Evolutionary conservation across 2,329 filamentous ascomycete species (phyloP).

Genomic region (Fusarium nelsonii): DNA sequence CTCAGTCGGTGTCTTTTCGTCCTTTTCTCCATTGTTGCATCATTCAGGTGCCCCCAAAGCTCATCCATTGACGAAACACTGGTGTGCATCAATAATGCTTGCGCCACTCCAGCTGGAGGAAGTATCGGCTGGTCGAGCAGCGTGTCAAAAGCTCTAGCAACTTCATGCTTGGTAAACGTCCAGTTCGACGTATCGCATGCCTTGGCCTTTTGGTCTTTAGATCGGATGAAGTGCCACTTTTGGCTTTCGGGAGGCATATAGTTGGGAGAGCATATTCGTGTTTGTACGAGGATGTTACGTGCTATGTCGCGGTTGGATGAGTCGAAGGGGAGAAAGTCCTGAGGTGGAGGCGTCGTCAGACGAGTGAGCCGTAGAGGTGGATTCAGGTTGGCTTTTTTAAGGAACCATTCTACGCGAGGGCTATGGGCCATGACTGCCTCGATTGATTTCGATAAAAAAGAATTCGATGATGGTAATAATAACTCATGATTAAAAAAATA

Average conservation of each 20-base stretch:
- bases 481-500: too few species aligned
- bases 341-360: conserved; percentile 6
- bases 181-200: conserved; percentile 9
- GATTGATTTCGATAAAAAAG: too few species aligned
- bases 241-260: conserved; percentile 9
- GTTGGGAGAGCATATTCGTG: neutral
- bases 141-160: conserved; percentile 13
- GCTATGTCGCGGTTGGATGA: conserved; percentile 3
- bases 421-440: conserved; percentile 1
- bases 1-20: conserved; percentile 21
- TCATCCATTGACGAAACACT: conserved; percentile 8
- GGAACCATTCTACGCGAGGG: conserved; percentile 24
- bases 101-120: conserved; percentile 18
- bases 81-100: conserved; percentile 9
- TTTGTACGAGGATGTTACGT: conserved; percentile 14
- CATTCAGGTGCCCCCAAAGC: conserved; percentile 26
- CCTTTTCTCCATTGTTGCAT: conserved; percentile 21
- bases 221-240: conserved; percentile 11
- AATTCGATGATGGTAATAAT: too few species aligned
- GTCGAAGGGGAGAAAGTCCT: conserved; percentile 17
- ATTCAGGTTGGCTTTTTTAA: conserved; percentile 14
- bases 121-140: neutral
- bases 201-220: conserved; percentile 10
- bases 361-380: conserved; percentile 7
- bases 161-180: conserved; percentile 31